Conservation (phyloP, 805 yeast genomes). For the Ascoidea asiatica region DNA sequence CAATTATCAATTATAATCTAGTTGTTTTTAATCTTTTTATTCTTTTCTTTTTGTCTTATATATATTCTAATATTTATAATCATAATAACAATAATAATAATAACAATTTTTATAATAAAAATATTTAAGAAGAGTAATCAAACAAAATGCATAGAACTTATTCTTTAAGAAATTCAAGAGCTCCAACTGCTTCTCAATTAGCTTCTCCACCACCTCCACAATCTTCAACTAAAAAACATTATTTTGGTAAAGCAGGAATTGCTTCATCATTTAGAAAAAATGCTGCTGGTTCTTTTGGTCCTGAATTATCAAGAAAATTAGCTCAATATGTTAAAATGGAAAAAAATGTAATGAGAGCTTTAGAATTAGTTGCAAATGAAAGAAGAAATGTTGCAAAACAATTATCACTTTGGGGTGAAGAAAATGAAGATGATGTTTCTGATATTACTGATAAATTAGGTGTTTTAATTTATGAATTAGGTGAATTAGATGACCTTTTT, state of each 20-base stretch:
- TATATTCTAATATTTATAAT: no score
- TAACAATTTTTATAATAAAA: no score
- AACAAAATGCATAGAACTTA: constrained; percentile 89
- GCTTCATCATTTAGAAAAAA: constrained; percentile 50
- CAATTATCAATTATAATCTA: no score
- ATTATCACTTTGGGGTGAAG: constrained; percentile 78
- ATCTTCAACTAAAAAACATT: constrained; percentile 70
- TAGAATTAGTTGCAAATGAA: constrained; percentile 66
- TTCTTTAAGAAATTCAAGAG: constrained; percentile 87
- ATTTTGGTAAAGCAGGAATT: constrained; percentile 71
- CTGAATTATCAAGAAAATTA: constrained; percentile 65
- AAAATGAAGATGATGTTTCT: constrained; percentile 72
- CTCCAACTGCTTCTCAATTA: constrained; percentile 94
- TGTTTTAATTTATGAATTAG: constrained; percentile 68
- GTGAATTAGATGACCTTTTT: constrained; percentile 79
- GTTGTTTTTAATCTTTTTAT: no score
- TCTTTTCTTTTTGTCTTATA: no score
- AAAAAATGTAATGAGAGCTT: constrained; percentile 67
- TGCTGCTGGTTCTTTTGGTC: constrained; percentile 71
- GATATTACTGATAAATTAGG: constrained; percentile 84
- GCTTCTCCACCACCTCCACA: constrained; percentile 94
- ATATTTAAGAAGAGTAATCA: no score
- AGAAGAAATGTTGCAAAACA: constrained; percentile 75
- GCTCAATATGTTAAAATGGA: constrained; percentile 69
- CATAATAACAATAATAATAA: no score